Conservation (phyloP, 1,139 yeast genomes). For the Geotrichum reessii region DNA sequence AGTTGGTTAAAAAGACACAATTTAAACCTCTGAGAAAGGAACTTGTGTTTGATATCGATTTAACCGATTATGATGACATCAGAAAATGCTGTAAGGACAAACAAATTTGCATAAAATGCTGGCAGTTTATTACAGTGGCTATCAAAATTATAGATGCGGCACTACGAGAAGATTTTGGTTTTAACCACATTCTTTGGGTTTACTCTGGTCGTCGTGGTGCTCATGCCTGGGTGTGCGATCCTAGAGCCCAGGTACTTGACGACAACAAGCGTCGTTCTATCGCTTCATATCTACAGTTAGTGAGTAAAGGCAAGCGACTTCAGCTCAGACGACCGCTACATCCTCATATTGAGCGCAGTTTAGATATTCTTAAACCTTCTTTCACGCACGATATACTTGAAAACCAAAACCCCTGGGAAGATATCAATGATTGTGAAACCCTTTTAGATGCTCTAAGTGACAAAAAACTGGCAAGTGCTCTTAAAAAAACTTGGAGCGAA, state of each 20-base stretch:
- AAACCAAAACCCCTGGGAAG: constrained; percentile 83
- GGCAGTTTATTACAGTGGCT: constrained; percentile 92
- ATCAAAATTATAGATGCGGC: constrained; percentile 68
- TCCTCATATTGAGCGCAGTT: constrained; percentile 67
- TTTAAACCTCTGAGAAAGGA: constrained; percentile 82
- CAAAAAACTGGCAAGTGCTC: constrained; percentile 46
- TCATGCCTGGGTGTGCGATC: constrained; percentile 96
- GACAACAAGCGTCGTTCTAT: constrained; percentile 72
- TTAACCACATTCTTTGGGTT: constrained; percentile 83
- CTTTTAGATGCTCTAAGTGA: constrained; percentile 62
- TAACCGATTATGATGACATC: constrained; percentile 90
- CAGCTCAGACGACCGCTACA: constrained; percentile 75
- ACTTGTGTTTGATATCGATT: constrained; percentile 91
- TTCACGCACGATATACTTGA: constrained; percentile 62
- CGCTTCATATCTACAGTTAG: constrained; percentile 76
- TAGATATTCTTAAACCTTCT: constrained; percentile 56
- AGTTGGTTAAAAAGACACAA: constrained; percentile 68
- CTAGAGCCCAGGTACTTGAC: constrained; percentile 65
- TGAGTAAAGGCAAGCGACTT: constrained; percentile 43
- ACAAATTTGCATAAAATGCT: constrained; percentile 78
- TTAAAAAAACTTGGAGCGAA: constrained; percentile 39
- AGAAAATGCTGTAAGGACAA: constrained; percentile 92
- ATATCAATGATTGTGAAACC: constrained; percentile 47
- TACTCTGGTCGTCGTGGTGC: constrained; percentile 99
- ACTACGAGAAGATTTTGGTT: constrained; percentile 82